Evolutionary conservation across 306 rosid genomes (phyloP).

Genomic region (Vigna angularis): DNA sequence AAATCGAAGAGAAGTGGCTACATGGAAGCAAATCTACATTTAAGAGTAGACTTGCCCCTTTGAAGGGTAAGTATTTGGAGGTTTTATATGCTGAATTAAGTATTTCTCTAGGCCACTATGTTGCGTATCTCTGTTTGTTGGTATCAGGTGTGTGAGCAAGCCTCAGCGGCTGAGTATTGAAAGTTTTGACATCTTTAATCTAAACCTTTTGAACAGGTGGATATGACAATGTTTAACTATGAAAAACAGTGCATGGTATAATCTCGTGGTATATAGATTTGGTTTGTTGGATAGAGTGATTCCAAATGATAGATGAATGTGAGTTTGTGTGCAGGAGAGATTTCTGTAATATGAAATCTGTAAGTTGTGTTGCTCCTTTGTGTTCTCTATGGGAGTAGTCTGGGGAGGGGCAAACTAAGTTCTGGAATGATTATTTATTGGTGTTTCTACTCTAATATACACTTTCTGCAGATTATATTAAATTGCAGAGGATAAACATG

Average conservation of each 20-base stretch:
- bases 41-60: neutral
- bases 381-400: too few species aligned
- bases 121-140: neutral
- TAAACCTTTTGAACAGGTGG: neutral
- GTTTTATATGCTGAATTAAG: neutral
- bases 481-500: neutral
- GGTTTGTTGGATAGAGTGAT: neutral
- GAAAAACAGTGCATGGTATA: neutral
- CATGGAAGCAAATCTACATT: neutral
- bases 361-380: neutral
- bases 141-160: neutral
- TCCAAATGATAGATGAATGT: neutral
- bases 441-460: neutral
- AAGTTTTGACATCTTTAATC: neutral
- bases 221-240: neutral
- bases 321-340: neutral
- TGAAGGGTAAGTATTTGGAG: neutral
- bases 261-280: neutral
- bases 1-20: neutral
- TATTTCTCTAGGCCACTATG: too few species aligned
- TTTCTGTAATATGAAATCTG: neutral
- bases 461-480: neutral
- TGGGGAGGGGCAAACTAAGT: neutral
- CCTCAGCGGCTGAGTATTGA: neutral
- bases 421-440: neutral